A percentile compares a stretch with the other conserved stretches of the same genome.
Conservation (phyloP, 108 stramenopile genomes). For the Chaetoceros tenuissimus region DNA sequence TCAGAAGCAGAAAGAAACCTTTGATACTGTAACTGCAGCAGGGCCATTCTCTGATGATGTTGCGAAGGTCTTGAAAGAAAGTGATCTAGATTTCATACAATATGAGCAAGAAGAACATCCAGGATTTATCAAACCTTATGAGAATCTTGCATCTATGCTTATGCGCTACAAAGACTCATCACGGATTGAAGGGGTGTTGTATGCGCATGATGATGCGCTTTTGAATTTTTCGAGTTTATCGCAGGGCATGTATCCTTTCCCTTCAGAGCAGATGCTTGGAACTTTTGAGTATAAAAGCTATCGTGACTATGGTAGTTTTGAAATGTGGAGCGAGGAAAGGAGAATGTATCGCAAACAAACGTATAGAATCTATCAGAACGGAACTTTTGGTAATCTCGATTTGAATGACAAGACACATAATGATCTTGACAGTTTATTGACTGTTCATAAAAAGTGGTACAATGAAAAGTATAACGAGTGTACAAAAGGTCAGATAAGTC, state of each 20-base stretch:
- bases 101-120: background rate
- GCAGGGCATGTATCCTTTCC: constrained; percentile 1
- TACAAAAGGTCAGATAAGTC: background rate
- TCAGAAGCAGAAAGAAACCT: background rate
- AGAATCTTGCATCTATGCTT: background rate
- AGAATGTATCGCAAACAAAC: background rate
- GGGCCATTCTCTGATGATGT: background rate
- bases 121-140: background rate
- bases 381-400: background rate
- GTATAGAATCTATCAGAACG: background rate
- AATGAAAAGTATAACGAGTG: background rate
- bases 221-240: background rate
- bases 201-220: constrained; percentile 1
- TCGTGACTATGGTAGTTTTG: background rate
- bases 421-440: background rate
- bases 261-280: background rate
- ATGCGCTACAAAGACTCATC: background rate
- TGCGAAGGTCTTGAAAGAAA: background rate
- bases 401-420: background rate
- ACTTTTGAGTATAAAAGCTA: background rate
- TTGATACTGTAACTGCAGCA: background rate
- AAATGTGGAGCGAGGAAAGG: background rate
- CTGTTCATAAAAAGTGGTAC: background rate
- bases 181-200: constrained; percentile 1
- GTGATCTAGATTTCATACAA: background rate